Conservation (phyloP, 1,284 basidiomycete genomes). For the Rhodotorula sp. region DNA sequence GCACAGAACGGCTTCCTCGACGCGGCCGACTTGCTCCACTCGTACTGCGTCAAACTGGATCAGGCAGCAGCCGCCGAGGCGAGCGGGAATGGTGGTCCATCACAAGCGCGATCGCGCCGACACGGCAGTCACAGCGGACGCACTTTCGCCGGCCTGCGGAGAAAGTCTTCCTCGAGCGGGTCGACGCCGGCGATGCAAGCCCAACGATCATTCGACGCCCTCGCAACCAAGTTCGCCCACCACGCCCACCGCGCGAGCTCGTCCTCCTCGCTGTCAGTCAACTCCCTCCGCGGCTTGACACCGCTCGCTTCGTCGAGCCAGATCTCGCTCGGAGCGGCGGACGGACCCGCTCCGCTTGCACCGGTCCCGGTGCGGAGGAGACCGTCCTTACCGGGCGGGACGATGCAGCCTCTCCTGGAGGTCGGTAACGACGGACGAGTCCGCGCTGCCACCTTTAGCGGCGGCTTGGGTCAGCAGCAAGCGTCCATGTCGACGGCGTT, state of each 20-base stretch:
- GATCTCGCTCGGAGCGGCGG: slow-evolving; percentile 24
- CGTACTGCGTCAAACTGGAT: slow-evolving; percentile 39
- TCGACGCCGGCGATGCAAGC: slow-evolving; percentile 19
- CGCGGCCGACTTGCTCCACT: slow-evolving; percentile 49
- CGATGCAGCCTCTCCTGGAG: slow-evolving; percentile 36
- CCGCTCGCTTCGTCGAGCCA: slow-evolving; percentile 14
- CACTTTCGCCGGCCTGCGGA: not conserved
- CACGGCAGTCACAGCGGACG: not conserved
- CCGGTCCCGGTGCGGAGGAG: not conserved
- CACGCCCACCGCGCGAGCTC: slow-evolving; percentile 19
- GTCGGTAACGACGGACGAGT: slow-evolving; percentile 4
- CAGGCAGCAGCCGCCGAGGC: not conserved
- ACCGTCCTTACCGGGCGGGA: slow-evolving; percentile 21
- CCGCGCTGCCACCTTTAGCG: not conserved
- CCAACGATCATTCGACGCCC: slow-evolving; percentile 33
- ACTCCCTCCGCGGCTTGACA: slow-evolving; percentile 2
- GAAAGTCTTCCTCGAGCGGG: not conserved
- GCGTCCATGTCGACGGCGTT: not conserved
- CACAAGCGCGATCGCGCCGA: not conserved
- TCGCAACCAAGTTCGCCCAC: slow-evolving; percentile 32
- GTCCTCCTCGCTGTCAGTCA: slow-evolving; percentile 7
- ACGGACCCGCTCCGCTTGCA: not conserved
- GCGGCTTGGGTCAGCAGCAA: not conserved
- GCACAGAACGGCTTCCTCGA: slow-evolving; percentile 52
- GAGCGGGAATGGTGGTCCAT: not conserved